Evolutionary conservation across 139 green algal species (phyloP), one percentile per base, ranked within the genome.

Genomic region (Tetratostichococcus sp.): DNA sequence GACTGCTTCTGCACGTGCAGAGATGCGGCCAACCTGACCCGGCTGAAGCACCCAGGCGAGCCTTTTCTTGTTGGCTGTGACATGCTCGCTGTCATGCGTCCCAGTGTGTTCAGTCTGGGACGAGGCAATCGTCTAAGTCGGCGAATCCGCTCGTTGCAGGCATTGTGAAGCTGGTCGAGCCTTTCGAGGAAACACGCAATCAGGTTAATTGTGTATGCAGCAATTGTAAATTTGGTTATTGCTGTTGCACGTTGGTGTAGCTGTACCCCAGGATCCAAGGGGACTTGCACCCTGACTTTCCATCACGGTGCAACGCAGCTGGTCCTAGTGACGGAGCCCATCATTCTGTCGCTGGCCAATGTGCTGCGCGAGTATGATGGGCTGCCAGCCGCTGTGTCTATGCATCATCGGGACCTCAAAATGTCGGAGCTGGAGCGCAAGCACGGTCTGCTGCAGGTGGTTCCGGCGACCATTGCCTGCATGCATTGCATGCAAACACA

Each of bases 271-370:
- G n/a, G n/a, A n/a, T n/a, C n/a, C n/a, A n/a, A n/a, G n/a, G n/a
- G n/a, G n/a, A n/a, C n/a, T n/a, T n/a, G n/a, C n/a, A n/a, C n/a
- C n/a, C n/a, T n/a, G n/a, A n/a, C n/a, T n/a, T n/a, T n/a, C n/a
- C n/a, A n/a, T n/a, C n/a, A n/a, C n/a, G n/a, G n/a, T n/a, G n/a
- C n/a, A n/a, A n/a, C 31, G 32, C 83, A 92, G 82, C 84, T 97
- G 80, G 79, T 95, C 0, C 79, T 97, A 30, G 89, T 97, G 1
- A 97, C 91, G 0, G 93, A 97, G 83, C 77, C 86, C 2, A 69
- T 97, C 2, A 77, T 90, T 66, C 82, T 81, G 25, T 93, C 88
- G 0, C 75, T 92, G 1, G 69, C 68, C 4, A 89, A 96, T 75
- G 30, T 93, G 57, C 77, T 95, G 26, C 72, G 69, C 30, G 62